Evolutionary conservation across 768 basidiomycete genomes (phyloP).

Genomic region (Collybiopsis confluens): DNA sequence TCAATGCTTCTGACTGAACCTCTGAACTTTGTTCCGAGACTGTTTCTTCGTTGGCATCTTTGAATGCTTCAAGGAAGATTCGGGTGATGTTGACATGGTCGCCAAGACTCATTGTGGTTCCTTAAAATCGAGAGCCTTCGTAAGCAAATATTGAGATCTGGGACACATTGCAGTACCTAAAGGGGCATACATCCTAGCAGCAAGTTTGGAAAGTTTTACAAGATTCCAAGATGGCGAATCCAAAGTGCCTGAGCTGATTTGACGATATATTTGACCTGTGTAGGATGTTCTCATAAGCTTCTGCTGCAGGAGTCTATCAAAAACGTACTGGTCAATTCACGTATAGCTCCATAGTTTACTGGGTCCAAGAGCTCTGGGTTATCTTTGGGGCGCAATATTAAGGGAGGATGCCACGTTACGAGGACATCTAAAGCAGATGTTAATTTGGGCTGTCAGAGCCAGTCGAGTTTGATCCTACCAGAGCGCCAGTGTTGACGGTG

Average conservation of each 20-base stretch:
- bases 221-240: constrained; percentile 85
- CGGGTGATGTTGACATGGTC: constrained; percentile 77
- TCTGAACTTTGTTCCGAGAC: constrained; percentile 15
- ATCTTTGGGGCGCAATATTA: constrained; percentile 61
- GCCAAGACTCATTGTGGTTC: constrained; percentile 77
- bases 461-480: background rate
- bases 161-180: constrained; percentile 36
- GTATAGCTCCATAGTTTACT: constrained; percentile 57
- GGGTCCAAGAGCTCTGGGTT: constrained; percentile 72
- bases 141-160: too few relatives aligned
- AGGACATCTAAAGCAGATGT: constrained; percentile 53
- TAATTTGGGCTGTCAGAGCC: background rate
- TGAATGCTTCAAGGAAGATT: constrained; percentile 76
- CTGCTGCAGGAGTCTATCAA: constrained; percentile 14
- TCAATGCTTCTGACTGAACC: constrained; percentile 19
- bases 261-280: constrained; percentile 60
- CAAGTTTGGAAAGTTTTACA: constrained; percentile 70
- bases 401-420: constrained; percentile 73
- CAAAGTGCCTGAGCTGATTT: constrained; percentile 73
- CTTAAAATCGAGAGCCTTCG: constrained; percentile 76
- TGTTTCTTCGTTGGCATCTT: constrained; percentile 31
- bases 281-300: constrained; percentile 12
- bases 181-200: constrained; percentile 79
- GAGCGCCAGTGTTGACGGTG: constrained; percentile 85
- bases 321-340: constrained; percentile 19